Percentiles rank a stretch among this genome's conserved stretches.
These are phyloP conservation scores for Cordyceps sp. DNA, from an alignment of 2,329 filamentous ascomycete species.

Conservation along the genomic window DNA sequence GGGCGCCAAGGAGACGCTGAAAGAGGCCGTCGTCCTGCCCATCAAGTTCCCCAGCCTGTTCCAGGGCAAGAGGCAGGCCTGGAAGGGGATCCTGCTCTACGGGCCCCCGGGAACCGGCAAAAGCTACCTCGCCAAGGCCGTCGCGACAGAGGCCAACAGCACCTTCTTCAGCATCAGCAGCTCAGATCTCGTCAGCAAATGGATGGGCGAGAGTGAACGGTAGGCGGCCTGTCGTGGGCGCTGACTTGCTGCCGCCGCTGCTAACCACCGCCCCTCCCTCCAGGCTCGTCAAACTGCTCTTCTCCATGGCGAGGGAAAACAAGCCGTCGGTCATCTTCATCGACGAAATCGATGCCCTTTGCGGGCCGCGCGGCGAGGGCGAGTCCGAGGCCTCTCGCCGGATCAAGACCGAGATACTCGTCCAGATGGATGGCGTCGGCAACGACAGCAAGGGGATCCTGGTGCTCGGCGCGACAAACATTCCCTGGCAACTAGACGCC, in stretches of 20 bases:
- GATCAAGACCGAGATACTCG: slow-evolving; percentile 96
- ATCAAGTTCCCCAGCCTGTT: slow-evolving; percentile 98
- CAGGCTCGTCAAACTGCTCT: slow-evolving; percentile 88
- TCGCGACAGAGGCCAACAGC: slow-evolving; percentile 95
- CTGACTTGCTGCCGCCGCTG: not conserved
- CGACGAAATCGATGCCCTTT: slow-evolving; percentile 92
- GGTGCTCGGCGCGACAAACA: slow-evolving; percentile 92
- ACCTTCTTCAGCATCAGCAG: slow-evolving; percentile 98
- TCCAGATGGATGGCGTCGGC: slow-evolving; percentile 98
- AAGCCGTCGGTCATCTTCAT: slow-evolving; percentile 98
- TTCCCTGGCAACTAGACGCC: slow-evolving; percentile 94
- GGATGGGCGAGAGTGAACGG: slow-evolving; percentile 99
- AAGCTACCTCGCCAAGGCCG: slow-evolving; percentile 91
- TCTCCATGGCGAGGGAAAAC: slow-evolving; percentile 95
- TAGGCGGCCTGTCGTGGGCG: slow-evolving; percentile 24
- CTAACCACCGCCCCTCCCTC: slow-evolving; percentile 6
- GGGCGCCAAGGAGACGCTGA: slow-evolving; percentile 85
- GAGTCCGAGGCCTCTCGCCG: slow-evolving; percentile 93
- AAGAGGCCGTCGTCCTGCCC: slow-evolving; percentile 92
- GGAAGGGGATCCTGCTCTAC: slow-evolving; percentile 95
- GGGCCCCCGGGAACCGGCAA: slow-evolving; percentile 95
- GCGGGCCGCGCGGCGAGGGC: slow-evolving; percentile 80
- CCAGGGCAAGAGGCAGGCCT: slow-evolving; percentile 87
- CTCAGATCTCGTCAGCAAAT: slow-evolving; percentile 94
- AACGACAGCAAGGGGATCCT: slow-evolving; percentile 88